Evolutionary conservation across 176 grass and related monocot genomes (phyloP), one percentile per base, ranked within the genome.

Genomic region (Alopecurus myosuroides): DNA sequence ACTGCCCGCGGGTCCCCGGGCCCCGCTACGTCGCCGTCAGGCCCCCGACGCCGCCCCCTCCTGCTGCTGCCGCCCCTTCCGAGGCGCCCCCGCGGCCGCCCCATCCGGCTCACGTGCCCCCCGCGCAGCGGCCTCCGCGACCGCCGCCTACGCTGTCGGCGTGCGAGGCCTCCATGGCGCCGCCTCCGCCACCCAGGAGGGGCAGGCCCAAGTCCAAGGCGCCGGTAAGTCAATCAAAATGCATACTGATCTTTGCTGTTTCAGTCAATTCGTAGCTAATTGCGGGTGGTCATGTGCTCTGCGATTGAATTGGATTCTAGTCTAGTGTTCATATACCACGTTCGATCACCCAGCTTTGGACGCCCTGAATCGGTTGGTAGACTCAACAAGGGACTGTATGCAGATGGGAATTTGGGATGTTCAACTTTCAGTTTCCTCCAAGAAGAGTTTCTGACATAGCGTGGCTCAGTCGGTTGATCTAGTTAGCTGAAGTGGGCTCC

Each of bases 191-290:
- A 11, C 28, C 35, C 7, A 35, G 17, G 65, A 79, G 20, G 9
- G 74, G 56, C 12, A 45, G 9, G 3, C 53, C 56, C 35, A 83
- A 4, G 42, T 48, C 79, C 74, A 74, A 74, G n/a, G 15, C 29
- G 22, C 22, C 39, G 84, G 88, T 87, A 76, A 84, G 80, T 41
- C 84, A 8, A 50, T 58, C 3, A 17, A 87, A 72, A 52, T 28
- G 55, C 19, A 6, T 26, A 49, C 48, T 64, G 25, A 1, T 20
- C 30, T 13, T 74, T 36, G 9, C 2, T 64, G 26, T 71, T 75
- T 15, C 13, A 66, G 11, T 74, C 23, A 2, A 12, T 52, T 4
- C 4, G 2, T 4, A 2, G 34, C 4, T n/a, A 22, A 9, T 23
- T 51, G 19, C 45, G 22, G 19, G 28, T n/a, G 20, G 40, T 4